Percentiles rank a stretch among this genome's conserved stretches.
phyloP scores from a whole-genome alignment of 2,329 filamentous ascomycete genomes.

The Penicillium italicum region DNA sequence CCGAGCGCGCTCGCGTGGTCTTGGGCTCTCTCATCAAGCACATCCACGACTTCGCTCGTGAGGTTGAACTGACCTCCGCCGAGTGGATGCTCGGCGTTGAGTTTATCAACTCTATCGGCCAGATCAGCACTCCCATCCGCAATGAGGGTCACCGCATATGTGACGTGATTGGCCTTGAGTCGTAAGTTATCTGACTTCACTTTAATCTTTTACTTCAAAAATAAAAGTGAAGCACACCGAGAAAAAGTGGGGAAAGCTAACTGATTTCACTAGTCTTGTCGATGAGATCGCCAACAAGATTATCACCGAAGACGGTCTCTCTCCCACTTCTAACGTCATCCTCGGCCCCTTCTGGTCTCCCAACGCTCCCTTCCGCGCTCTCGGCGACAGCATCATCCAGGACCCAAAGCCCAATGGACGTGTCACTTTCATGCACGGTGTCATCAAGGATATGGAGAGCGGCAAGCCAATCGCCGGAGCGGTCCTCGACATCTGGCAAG shows the following conservation, averaged over 20 bases:
- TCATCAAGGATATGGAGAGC: conserved; percentile 61
- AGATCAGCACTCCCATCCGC: conserved; percentile 63
- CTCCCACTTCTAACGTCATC: conserved; percentile 71
- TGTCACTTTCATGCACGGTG: conserved; percentile 65
- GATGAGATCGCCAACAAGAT: conserved; percentile 74
- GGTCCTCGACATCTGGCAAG: conserved; percentile 76
- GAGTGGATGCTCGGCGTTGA: conserved; percentile 74
- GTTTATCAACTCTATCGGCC: conserved; percentile 71
- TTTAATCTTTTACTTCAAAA: background rate
- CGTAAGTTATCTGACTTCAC: conserved; percentile 33
- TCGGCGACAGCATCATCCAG: conserved; percentile 65
- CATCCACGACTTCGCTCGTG: conserved; percentile 74
- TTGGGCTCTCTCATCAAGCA: conserved; percentile 64
- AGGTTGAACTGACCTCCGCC: conserved; percentile 70
- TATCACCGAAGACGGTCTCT: conserved; percentile 57
- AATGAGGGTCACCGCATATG: conserved; percentile 72
- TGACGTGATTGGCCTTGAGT: conserved; percentile 70
- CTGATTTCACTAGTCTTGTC: conserved; percentile 53
- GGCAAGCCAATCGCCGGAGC: conserved; percentile 64
- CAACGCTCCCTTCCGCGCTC: conserved; percentile 67
- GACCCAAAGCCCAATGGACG: conserved; percentile 56
- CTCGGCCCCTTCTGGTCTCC: conserved; percentile 77
- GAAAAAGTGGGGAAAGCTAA: conserved; percentile 24
- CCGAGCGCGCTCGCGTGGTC: conserved; percentile 61
- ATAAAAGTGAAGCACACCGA: background rate